Base-by-base conservation (phyloP, 1,284 basidiomycete genomes). In the Somion occarium region DNA sequence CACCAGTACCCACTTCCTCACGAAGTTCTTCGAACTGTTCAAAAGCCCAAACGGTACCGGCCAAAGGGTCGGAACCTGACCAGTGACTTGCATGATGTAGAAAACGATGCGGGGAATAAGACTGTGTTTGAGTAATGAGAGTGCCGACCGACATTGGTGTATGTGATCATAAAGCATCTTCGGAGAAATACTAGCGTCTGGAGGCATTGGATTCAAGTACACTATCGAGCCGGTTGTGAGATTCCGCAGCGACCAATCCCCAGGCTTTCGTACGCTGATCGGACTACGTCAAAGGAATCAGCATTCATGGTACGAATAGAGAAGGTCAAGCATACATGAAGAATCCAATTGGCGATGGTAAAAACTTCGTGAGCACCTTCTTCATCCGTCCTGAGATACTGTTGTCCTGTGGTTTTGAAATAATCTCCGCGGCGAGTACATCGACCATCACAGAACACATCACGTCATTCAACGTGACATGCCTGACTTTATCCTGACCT, bases 401-500 rank as follows among this genome's bases (percentile, higher is more conserved):
- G 13, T 38, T 27, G 22, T 51, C 50, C 38, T 15, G 22, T 5
- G 57, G 55, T 47, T 53, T 60, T 37, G 26, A 45, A 23, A 15
- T 30, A 34, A 60, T 49, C 47, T 65, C 58, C 22, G 51, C 44
- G 20, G 51, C 62, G 3, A 65, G 51, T 0, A 64, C 61, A 44
- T 67, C 64, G 38, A 56, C 59, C 61, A 66, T 64, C 12, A 67
- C 59, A 1, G 65, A 53, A 44, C 65, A 67, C 39, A 66, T 59
- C 19, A 66, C 60, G 45, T 67, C 65, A 53, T 67, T 67, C 24
- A 67, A 49, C 12, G 65, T 67, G 42, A 67, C 60, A 46, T 64
- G 63, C 20, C 57, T 56, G 3, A 53, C 52, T 27, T 56, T 57
- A 41, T 53, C 54, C 12, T 59, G 52, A 52, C 56, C 44, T 27